Conservation (phyloP, 768 basidiomycete species). For the Filobasidium wieringae region DNA sequence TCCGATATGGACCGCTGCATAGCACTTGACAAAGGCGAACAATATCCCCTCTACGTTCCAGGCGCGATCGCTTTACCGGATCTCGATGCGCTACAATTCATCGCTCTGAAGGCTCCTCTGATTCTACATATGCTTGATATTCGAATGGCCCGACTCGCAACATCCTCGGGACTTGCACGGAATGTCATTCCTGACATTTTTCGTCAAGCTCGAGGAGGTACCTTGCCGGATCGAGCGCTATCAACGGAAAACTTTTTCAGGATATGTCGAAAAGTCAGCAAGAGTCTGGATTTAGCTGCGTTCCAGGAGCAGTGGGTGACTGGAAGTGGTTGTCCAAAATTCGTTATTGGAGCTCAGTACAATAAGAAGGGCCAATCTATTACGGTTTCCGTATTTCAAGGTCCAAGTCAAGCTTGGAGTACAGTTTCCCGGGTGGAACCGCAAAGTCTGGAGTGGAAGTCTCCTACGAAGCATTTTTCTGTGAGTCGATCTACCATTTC, state of each 20-base stretch:
- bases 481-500: conserved; percentile 39
- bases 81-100: conserved; percentile 62
- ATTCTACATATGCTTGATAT: conserved; percentile 92
- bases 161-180: conserved; percentile 82
- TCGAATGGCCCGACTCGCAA: conserved; percentile 85
- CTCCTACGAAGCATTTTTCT: conserved; percentile 78
- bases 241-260: conserved; percentile 83
- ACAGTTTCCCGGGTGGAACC: conserved; percentile 44
- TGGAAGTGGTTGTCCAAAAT: conserved; percentile 87
- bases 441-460: conserved; percentile 19
- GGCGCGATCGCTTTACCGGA: conserved; percentile 75
- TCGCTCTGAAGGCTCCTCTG: conserved; percentile 91
- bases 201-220: conserved; percentile 82
- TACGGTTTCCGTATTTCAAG: conserved; percentile 86
- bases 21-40: conserved; percentile 70
- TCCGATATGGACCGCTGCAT: conserved; percentile 91
- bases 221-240: conserved; percentile 65
- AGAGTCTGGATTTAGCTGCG: conserved; percentile 57
- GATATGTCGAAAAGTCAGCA: conserved; percentile 84
- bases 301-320: conserved; percentile 99
- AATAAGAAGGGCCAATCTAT: conserved; percentile 98
- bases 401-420: conserved; percentile 55
- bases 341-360: conserved; percentile 79
- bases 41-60: conserved; percentile 90
- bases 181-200: conserved; percentile 82